Evolutionary conservation across 495 filamentous ascomycete genomes (phyloP), one percentile per base, ranked within the genome.

Genomic region (Penicillium bialowiezense): DNA sequence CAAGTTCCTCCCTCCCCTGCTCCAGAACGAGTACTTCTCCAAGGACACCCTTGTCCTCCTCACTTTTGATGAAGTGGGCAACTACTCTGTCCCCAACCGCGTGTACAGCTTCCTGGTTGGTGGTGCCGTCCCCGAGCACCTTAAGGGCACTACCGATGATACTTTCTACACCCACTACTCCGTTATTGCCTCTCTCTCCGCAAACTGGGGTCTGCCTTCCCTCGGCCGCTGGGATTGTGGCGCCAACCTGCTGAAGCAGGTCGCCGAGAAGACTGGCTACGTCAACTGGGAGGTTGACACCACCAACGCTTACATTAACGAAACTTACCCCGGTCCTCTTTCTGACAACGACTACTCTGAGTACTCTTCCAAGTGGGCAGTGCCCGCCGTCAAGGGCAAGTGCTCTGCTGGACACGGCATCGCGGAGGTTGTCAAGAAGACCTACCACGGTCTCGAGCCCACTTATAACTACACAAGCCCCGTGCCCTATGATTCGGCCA

Each of bases 151-250:
- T 13, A 78, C 64, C 3, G 87, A 89, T 56, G 56, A 74, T 61
- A 80, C 72, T 39, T 88, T 81, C 73, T 89, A 89, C 69, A 82
- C 81, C 58, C 86, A 88, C 69, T 89, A 86, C 75, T 85, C 79
- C 29, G 71, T 78, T 46, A 76, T 90, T 50, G 71, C 85, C 8
- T 82, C 83, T 15, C 73, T 84, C 17, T 70, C 76, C 20, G 81
- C 80, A 7, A 90, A 90, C 73, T 88, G 83, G 83, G 81, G 68
- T 12, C 70, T 88, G 28, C 80, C 82, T 14, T 85, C 79, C 26
- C 76, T 89, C 7, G 85, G 85, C 9, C 74, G 85, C 55, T 88
- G 83, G 70, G 85, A 89, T 54, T 84, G 84, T 34, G 84, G 84
- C 48, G 85, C 85, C 24, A 89, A 89, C 48, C 70, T 88, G 15